These are phyloP conservation scores for Epichloe sibirici DNA, from an alignment of 2,329 filamentous ascomycete genomes.

Conservation along the genomic window DNA sequence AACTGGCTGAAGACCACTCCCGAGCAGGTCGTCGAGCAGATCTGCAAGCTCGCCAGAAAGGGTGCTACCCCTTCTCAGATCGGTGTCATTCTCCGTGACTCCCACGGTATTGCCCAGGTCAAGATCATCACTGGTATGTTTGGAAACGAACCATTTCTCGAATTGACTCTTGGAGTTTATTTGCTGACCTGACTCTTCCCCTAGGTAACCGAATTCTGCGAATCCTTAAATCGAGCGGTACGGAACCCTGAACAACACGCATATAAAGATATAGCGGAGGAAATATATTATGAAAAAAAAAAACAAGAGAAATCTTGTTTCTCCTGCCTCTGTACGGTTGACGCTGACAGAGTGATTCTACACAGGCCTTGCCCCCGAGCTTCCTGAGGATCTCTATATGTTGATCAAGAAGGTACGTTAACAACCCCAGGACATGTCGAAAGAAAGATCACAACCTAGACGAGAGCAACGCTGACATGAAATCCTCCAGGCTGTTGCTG, in stretches of 20 bases:
- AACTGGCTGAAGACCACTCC: constrained; percentile 98
- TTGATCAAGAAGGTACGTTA: constrained; percentile 93
- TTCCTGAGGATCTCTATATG: constrained; percentile 99
- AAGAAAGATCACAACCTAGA: not conserved
- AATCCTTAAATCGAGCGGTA: constrained; percentile 97
- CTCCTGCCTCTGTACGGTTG: constrained; percentile 76
- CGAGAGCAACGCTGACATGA: constrained; percentile 11
- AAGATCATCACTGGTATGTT: constrained; percentile 87
- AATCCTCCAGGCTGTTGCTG: constrained; percentile 66
- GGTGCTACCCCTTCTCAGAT: constrained; percentile 98
- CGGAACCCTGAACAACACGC: constrained; percentile 30
- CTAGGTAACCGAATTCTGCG: constrained; percentile 99
- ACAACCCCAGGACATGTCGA: not conserved
- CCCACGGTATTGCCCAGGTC: constrained; percentile 95
- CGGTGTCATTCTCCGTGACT: constrained; percentile 96
- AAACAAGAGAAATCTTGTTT: constrained; percentile 13
- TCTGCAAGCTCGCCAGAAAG: constrained; percentile 98
- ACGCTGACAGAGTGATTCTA: constrained; percentile 88
- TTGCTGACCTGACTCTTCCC: constrained; percentile 24
- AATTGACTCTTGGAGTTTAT: not conserved
- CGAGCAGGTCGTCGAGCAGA: constrained; percentile 97
- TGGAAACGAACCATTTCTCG: not conserved
- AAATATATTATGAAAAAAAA: constrained; percentile 17
- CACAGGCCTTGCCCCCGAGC: constrained; percentile 92
- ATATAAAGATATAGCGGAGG: constrained; percentile 15